These are phyloP conservation scores for Recurvomyces mirabilis DNA, from an alignment of 495 filamentous ascomycete genomes.

Conservation along the genomic window DNA sequence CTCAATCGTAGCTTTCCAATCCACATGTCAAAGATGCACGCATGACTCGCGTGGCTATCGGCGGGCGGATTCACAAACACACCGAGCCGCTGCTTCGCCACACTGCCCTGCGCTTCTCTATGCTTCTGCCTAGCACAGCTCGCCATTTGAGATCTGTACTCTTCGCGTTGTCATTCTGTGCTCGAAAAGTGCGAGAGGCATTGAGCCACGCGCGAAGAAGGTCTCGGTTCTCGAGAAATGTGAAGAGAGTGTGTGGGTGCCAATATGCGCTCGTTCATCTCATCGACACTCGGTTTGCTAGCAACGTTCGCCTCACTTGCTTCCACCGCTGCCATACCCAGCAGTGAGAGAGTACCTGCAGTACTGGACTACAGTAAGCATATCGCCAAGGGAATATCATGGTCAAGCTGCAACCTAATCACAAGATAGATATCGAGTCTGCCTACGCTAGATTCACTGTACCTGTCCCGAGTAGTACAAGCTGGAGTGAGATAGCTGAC, in stretches of 20 bases:
- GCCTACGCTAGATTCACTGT: slow-evolving; percentile 27
- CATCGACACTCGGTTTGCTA: neutral
- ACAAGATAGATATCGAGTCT: slow-evolving; percentile 1
- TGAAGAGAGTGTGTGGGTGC: neutral
- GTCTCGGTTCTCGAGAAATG: neutral
- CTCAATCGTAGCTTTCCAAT: no score
- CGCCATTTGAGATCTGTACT: no score
- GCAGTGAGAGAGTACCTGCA: neutral
- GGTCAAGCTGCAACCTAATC: neutral
- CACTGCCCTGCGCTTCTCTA: neutral
- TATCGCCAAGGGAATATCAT: neutral
- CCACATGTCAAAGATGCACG: neutral
- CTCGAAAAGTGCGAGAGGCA: no score
- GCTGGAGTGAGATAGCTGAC: slow-evolving; percentile 29
- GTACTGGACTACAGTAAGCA: slow-evolving; percentile 9
- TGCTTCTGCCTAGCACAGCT: neutral
- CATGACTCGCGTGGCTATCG: neutral
- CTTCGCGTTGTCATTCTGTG: no score
- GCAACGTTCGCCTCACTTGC: slow-evolving; percentile 1
- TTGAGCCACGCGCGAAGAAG: no score
- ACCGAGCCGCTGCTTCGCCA: neutral
- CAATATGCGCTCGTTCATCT: slow-evolving; percentile 7
- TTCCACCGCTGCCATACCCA: neutral
- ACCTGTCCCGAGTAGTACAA: slow-evolving; percentile 23
- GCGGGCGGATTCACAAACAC: neutral